Percentiles rank a stretch among this genome's conserved stretches.
Conservation (phyloP, 2,329 filamentous ascomycete genomes). For the Penicillium sp. region DNA sequence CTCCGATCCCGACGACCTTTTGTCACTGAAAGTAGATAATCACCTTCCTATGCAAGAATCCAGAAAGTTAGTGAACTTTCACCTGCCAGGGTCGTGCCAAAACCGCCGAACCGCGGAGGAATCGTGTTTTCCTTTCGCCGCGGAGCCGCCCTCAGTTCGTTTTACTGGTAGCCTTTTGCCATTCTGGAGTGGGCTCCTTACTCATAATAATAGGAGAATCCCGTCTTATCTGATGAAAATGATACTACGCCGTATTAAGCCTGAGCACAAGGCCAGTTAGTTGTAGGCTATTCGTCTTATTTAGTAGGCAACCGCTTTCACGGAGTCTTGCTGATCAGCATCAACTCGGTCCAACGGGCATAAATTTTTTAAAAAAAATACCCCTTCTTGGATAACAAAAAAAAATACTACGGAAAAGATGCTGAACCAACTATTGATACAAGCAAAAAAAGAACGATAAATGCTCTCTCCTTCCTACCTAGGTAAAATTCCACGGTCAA, state of each 20-base stretch:
- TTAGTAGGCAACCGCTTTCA: not conserved
- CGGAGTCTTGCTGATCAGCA: not conserved
- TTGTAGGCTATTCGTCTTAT: not conserved
- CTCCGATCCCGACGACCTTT: slow-evolving; percentile 13
- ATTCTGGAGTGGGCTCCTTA: not conserved
- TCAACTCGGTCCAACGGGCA: not conserved
- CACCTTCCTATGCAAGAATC: not conserved
- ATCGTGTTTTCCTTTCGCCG: slow-evolving; percentile 12
- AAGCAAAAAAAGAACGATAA: slow-evolving; percentile 8
- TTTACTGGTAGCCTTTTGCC: not conserved
- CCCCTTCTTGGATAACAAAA: not conserved
- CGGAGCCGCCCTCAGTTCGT: slow-evolving; percentile 2
- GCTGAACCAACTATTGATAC: slow-evolving; percentile 13
- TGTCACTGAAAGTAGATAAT: not conserved
- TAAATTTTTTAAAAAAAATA: not conserved
- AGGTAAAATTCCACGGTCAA: slow-evolving; percentile 6
- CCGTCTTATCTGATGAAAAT: slow-evolving; percentile 1
- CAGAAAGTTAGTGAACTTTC: not conserved
- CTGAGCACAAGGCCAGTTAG: slow-evolving; percentile 1
- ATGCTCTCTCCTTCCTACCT: not conserved
- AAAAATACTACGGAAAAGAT: slow-evolving; percentile 3
- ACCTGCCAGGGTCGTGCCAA: slow-evolving; percentile 5
- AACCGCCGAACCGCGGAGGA: slow-evolving; percentile 31
- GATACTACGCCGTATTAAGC: not conserved
- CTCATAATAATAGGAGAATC: not conserved